Evolutionary conservation across 495 filamentous ascomycete species (phyloP).

Genomic region (Hyaloscypha finlandica): DNA sequence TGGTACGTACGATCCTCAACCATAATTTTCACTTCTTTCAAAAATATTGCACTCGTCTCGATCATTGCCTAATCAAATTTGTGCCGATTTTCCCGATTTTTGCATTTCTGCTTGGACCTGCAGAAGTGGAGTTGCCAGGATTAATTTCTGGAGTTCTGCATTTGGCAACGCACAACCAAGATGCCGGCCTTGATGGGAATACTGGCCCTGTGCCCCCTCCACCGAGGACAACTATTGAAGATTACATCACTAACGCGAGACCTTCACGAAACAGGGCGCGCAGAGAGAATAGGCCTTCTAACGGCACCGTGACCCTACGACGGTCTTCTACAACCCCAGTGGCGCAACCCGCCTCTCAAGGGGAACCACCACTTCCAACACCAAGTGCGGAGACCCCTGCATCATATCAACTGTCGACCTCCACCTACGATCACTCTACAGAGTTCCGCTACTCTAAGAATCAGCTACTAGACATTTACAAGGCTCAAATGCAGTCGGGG

Average conservation of each 20-base stretch:
- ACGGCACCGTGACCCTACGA: conserved; percentile 69
- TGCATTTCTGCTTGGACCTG: background rate
- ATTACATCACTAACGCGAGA: background rate
- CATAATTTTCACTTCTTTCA: background rate
- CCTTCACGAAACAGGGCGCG: conserved; percentile 35
- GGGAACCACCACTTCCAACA: conserved; percentile 20
- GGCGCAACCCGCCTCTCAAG: conserved; percentile 56
- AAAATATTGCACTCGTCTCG: background rate
- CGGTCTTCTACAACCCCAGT: conserved; percentile 66
- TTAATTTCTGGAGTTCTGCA: background rate
- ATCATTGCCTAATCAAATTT: background rate
- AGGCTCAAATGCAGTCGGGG: conserved; percentile 57
- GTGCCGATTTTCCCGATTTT: background rate
- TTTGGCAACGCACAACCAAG: background rate
- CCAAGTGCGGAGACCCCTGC: conserved; percentile 26
- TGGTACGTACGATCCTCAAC: conserved; percentile 47
- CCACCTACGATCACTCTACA: conserved; percentile 38
- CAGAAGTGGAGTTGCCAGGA: background rate
- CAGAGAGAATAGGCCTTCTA: conserved; percentile 28
- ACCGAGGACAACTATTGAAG: background rate
- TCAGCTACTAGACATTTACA: conserved; percentile 77
- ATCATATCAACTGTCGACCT: conserved; percentile 45
- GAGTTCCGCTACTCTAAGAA: conserved; percentile 81
- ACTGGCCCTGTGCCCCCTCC: background rate
- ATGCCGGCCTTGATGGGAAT: background rate